Evolutionary conservation across 2,329 filamentous ascomycete genomes (phyloP), one percentile per base, ranked within the genome.

Genomic region (Malbranchea cinnamomea): DNA sequence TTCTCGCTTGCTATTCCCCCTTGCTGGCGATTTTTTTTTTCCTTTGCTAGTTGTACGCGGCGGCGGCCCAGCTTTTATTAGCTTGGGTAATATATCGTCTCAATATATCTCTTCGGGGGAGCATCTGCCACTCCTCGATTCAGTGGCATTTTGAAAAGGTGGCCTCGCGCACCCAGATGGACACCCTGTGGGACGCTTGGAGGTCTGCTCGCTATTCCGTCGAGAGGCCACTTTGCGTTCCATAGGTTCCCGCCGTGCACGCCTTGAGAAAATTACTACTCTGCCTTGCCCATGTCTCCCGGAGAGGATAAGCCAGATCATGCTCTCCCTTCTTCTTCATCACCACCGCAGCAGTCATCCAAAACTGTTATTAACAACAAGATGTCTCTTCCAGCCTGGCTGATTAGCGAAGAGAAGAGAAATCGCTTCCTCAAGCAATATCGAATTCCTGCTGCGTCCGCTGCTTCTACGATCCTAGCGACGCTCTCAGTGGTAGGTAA

Each of bases 151-250:
- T 7, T 23, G 27, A 27, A 18, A 21, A 18, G 16, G 8, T 14
- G 14, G 25, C 24, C 15, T 8, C 12, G 13, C 22, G 19, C 28
- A 30, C 23, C 32, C 48, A 48, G 41, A 61, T 59, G 56, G 54
- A 53, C 46, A 50, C n/a, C 49, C 52, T 58, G 56, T 62, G 59
- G 59, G 57, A 60, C 57, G 58, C 57, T 41, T 44, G 59, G 59
- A 54, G 57, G 57, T 62, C 57, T 55, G 45, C 59, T 62, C 59
- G 48, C 58, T 60, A 56, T 47, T 43, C 45, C 37, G 42, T 36
- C 57, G 59, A 61, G 59, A 60, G 58, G 53, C 57, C 55, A 55
- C 52, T 60, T 60, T 60, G 59, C 59, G 57, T 63, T 62, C 58
- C 58, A 61, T 61, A 52, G 54, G 57, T 52, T 57, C 57, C 57